Evolutionary conservation across 1,284 basidiomycete species (phyloP).

Genomic region (Ceratobasidium papillatum): DNA sequence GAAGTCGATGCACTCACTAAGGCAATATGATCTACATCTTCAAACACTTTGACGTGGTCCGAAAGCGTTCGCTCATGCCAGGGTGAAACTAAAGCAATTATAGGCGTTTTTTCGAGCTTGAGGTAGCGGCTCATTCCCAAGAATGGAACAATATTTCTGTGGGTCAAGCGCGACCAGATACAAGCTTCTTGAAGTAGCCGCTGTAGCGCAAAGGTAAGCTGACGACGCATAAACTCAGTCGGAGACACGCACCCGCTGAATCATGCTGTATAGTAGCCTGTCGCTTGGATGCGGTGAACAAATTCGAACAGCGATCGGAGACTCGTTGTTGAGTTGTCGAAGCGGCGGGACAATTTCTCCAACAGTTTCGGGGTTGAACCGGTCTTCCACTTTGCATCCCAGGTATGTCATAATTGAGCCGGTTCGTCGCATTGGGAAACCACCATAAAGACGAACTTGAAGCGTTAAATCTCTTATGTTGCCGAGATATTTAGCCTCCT

Average conservation of each 20-base stretch:
- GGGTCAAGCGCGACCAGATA: conserved; percentile 29
- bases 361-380: background rate
- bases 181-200: conserved; percentile 33
- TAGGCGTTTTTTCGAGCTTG: conserved; percentile 14
- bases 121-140: conserved; percentile 29
- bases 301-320: conserved; percentile 12
- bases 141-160: conserved; percentile 33
- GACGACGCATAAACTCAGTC: background rate
- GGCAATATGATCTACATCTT: background rate
- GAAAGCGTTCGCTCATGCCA: conserved; percentile 35
- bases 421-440: conserved; percentile 29
- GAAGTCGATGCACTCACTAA: conserved; percentile 19
- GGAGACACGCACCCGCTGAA: conserved; percentile 14
- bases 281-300: conserved; percentile 23
- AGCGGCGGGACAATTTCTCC: background rate
- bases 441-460: conserved; percentile 19
- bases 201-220: background rate
- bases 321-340: background rate
- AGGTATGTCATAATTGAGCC: conserved; percentile 36
- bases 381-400: conserved; percentile 13
- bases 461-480: conserved; percentile 30
- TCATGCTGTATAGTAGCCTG: conserved; percentile 19
- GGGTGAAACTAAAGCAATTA: conserved; percentile 26
- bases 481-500: conserved; percentile 16
- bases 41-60: conserved; percentile 29